Conservation (phyloP, 345 rosid species). For the Corchorus capsularis region DNA sequence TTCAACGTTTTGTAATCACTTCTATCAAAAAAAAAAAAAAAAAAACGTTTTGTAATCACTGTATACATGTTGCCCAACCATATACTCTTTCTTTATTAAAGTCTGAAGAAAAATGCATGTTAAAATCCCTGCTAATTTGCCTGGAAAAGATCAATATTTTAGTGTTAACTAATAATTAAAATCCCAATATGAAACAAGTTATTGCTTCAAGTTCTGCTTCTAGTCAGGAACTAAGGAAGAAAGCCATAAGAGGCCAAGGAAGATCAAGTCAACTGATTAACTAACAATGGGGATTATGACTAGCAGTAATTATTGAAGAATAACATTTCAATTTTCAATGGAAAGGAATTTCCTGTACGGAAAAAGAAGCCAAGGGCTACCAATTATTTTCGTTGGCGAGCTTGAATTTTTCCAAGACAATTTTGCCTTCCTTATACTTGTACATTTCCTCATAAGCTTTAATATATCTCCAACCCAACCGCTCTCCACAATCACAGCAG, state of each 20-base stretch:
- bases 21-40: too few species aligned
- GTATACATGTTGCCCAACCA: neutral
- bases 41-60: too few species aligned
- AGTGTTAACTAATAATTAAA: too few species aligned
- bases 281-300: too few species aligned
- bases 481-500: conserved; percentile 37
- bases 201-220: too few species aligned
- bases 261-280: too few species aligned
- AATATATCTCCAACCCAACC: conserved; percentile 40
- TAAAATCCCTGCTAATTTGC: neutral
- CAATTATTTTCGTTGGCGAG: conserved; percentile 31
- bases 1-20: neutral
- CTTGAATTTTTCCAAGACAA: conserved; percentile 36
- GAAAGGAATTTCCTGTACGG: conserved; percentile 2
- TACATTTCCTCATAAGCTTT: conserved; percentile 32
- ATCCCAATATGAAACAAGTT: too few species aligned
- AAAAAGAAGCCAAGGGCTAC: conserved; percentile 8
- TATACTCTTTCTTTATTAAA: too few species aligned
- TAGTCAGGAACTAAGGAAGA: too few species aligned
- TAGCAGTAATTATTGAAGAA: too few species aligned
- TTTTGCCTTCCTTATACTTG: conserved; percentile 42
- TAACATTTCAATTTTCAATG: too few species aligned
- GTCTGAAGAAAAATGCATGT: neutral
- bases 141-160: neutral
- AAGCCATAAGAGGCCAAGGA: too few species aligned